Base-by-base conservation (phyloP, 2,329 filamentous ascomycete genomes). In the Colletotrichum kahawae region DNA sequence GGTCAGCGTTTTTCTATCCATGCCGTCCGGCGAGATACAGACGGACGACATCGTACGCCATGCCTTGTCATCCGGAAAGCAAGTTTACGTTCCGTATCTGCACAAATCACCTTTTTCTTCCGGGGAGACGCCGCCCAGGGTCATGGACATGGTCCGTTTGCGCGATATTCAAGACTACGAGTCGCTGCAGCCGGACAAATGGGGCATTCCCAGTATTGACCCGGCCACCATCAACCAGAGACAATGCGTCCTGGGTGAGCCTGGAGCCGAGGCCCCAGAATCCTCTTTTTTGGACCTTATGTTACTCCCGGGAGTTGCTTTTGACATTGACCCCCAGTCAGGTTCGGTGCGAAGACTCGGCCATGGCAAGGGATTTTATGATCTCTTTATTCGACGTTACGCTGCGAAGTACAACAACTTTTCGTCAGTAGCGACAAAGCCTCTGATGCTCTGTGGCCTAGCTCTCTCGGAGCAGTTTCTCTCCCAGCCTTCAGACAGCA, bases 301-400 rank as follows among this genome's bases (percentile, higher is more conserved):
- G 77, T 89, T 99, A 33, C 91, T 98, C 88, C 97, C 97, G 1
- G 97, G 96, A 14, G 94, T 99, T 80, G 96, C 95, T 4, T 99
- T 99, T 84, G 96, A 98, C 83, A 79, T 88, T 66, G 88, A 91
- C 75, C 83, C 85, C 16, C 81, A 84, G 13, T 84, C 84, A 29
- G 88, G 88, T 4, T 87, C 86, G 14, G 90, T 97, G 76, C 91
- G 93, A 78, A 91, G 97, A 79, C 89, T 98, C 24, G 97, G 97
- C 54, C 97, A 99, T 84, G 97, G 97, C 71, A 98, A 95, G 84
- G 97, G 97, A 36, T 99, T 98, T 86, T 99, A 99, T 88, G 97
- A 99, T 86, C 94, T 93, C 83, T 99, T 98, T 84, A 86, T 99
- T 82, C 91, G 93, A 80, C 92, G 93, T 79, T 98, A 96, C 80